These are phyloP conservation scores for Pisolithus orientalis DNA, from an alignment of 768 basidiomycete genomes.

Conservation along the genomic window DNA sequence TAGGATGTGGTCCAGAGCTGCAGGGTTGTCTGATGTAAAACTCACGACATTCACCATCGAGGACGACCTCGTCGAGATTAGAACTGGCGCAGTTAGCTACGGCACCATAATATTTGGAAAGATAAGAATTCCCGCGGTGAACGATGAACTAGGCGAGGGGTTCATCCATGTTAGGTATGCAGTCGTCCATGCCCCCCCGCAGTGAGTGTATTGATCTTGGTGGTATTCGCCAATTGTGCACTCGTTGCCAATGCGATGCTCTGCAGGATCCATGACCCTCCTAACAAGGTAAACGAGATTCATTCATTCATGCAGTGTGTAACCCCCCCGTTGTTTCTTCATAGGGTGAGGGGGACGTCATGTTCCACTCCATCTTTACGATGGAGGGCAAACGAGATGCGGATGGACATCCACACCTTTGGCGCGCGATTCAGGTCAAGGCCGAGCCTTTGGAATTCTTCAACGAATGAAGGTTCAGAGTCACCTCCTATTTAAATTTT, in stretches of 20 bases:
- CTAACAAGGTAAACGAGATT: conserved; percentile 44
- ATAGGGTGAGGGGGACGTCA: conserved; percentile 60
- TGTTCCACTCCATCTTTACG: conserved; percentile 67
- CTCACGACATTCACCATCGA: conserved; percentile 47
- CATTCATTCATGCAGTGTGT: conserved; percentile 1
- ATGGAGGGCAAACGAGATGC: conserved; percentile 45
- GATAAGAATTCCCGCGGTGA: conserved; percentile 61
- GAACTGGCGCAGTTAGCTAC: conserved; percentile 56
- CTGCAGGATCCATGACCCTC: conserved; percentile 49
- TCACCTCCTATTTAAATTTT: neutral
- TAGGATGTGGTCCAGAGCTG: conserved; percentile 60
- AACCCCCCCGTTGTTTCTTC: conserved; percentile 4
- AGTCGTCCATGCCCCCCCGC: neutral
- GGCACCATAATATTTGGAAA: conserved; percentile 74
- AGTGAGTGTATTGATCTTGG: neutral
- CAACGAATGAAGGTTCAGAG: conserved; percentile 10
- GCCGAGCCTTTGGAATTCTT: conserved; percentile 44
- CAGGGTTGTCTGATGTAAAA: conserved; percentile 42
- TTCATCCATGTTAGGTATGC: conserved; percentile 67
- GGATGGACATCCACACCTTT: conserved; percentile 47
- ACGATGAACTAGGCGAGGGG: conserved; percentile 55
- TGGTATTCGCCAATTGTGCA: neutral
- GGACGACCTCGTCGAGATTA: conserved; percentile 36
- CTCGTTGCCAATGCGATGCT: no score
- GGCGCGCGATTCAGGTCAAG: conserved; percentile 57